Conservation (phyloP, 2,329 filamentous ascomycete genomes). For the Rutstroemia sp. region DNA sequence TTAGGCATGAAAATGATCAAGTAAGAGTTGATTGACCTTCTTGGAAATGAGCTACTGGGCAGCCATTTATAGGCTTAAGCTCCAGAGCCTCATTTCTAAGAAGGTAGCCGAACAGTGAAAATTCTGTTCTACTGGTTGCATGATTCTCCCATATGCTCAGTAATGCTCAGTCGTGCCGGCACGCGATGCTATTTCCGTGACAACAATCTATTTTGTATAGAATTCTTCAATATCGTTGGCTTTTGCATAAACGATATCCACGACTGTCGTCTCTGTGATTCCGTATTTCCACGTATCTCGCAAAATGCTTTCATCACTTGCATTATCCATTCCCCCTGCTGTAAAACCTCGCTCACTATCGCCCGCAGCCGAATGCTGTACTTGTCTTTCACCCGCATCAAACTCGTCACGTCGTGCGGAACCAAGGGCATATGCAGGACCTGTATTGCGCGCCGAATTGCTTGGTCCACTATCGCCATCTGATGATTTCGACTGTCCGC, state of each 20-base stretch:
- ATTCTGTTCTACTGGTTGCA: too few species aligned
- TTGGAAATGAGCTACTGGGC: too few species aligned
- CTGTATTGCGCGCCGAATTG: neutral
- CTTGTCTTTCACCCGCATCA: neutral
- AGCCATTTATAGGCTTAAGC: too few species aligned
- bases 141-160: too few species aligned
- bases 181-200: too few species aligned
- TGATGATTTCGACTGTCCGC: neutral
- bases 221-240: neutral
- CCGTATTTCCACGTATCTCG: neutral
- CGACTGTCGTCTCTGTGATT: neutral
- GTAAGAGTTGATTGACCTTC: too few species aligned
- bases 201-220: too few species aligned
- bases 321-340: neutral
- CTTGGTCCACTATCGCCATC: neutral
- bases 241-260: neutral
- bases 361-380: neutral
- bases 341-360: neutral
- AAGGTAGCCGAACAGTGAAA: too few species aligned
- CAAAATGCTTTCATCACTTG: constrained; percentile 2
- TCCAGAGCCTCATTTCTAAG: too few species aligned
- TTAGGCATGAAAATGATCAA: too few species aligned
- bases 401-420: neutral
- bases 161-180: too few species aligned
- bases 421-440: neutral